Conservation (phyloP, 2,329 filamentous ascomycete species). For the Talaromyces funiculosus region DNA sequence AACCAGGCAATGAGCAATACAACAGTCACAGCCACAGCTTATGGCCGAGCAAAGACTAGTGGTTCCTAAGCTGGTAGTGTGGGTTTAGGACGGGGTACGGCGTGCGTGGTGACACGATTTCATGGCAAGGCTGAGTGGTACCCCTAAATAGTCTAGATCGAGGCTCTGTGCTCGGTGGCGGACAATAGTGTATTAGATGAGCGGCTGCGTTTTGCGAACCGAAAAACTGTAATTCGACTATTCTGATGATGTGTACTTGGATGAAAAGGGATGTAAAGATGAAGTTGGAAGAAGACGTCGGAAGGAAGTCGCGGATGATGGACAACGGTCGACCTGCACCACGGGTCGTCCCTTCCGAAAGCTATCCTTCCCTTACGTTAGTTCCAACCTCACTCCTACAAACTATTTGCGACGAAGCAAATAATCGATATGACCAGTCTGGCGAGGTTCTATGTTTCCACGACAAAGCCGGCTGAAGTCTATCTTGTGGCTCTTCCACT, state of each 20-base stretch:
- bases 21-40: constrained; percentile 2
- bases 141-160: constrained; percentile 5
- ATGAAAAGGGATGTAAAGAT: background rate
- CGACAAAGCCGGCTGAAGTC: background rate
- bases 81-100: background rate
- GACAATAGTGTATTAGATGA: background rate
- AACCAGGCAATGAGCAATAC: background rate
- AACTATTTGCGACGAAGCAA: background rate
- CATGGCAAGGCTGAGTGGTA: background rate
- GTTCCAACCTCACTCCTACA: background rate
- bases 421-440: constrained; percentile 8
- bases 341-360: constrained; percentile 14
- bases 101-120: background rate
- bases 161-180: background rate
- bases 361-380: constrained; percentile 3
- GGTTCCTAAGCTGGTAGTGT: background rate
- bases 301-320: background rate
- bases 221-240: background rate
- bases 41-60: background rate
- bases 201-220: background rate
- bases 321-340: background rate
- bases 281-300: background rate
- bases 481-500: background rate
- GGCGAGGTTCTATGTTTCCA: background rate
- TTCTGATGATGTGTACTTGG: background rate